Conservation (phyloP, 345 rosid genomes). For the Bruguiera gymnorhiza region DNA sequence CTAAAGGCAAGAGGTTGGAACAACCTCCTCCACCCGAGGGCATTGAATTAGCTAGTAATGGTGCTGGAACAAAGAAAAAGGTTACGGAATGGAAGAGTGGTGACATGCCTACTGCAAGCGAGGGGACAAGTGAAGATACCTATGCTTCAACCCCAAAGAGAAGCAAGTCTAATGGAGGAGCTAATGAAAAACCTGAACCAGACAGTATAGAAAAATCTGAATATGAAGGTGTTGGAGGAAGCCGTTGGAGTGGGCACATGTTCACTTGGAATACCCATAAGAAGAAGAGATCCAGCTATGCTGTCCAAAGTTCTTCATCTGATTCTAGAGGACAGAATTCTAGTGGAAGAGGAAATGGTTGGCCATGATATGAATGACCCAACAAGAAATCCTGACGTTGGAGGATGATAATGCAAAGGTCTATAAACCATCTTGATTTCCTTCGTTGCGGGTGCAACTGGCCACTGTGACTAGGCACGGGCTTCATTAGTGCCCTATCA, state of each 20-base stretch:
- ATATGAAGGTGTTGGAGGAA: conserved; percentile 26
- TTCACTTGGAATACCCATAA: conserved; percentile 76
- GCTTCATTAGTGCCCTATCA: background rate
- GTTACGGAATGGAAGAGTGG: conserved; percentile 29
- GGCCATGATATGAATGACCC: conserved; percentile 9
- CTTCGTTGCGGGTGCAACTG: background rate
- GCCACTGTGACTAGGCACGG: background rate
- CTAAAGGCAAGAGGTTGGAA: conserved; percentile 49
- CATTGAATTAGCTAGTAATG: conserved; percentile 37
- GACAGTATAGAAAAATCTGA: conserved; percentile 44
- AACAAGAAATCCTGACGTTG: background rate
- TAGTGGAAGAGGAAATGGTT: conserved; percentile 61
- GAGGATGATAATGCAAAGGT: background rate
- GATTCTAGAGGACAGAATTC: conserved; percentile 74
- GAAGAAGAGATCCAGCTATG: conserved; percentile 86
- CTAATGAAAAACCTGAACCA: conserved; percentile 24
- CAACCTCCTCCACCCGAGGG: conserved; percentile 28
- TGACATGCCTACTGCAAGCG: conserved; percentile 43
- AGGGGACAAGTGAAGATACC: conserved; percentile 72
- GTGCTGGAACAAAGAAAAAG: conserved; percentile 34
- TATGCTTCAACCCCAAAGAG: conserved; percentile 38
- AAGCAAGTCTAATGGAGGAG: conserved; percentile 29
- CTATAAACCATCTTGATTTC: background rate
- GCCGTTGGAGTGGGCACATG: conserved; percentile 42
- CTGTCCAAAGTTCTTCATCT: conserved; percentile 58